Evolutionary conservation across 805 yeast genomes (phyloP).

Genomic region (Candida boleticola): DNA sequence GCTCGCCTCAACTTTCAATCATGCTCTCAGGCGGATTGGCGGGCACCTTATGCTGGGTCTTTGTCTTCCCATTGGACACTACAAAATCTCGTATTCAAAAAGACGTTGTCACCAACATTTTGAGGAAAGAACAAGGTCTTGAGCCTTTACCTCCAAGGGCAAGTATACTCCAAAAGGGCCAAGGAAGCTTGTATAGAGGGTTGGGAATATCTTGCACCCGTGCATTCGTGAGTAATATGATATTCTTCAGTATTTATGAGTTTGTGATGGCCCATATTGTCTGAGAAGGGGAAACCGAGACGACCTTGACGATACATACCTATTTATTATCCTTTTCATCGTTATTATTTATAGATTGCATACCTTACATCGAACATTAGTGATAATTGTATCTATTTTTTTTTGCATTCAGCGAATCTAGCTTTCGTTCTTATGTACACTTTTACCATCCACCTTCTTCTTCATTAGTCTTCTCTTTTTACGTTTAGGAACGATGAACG

Average conservation of each 20-base stretch:
- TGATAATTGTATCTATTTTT: not conserved
- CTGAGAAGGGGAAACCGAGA: no score
- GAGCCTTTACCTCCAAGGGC: constrained; percentile 34
- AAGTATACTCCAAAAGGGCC: constrained; percentile 30
- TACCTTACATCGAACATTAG: no score
- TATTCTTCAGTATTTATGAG: constrained; percentile 73
- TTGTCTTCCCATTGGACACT: constrained; percentile 80
- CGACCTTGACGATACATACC: no score
- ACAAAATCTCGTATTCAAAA: constrained; percentile 72
- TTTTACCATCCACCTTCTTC: not conserved
- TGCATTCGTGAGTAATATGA: constrained; percentile 70
- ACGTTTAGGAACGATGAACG: constrained; percentile 1
- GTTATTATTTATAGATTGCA: not conserved
- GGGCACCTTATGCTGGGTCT: constrained; percentile 72
- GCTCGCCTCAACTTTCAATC: constrained; percentile 27
- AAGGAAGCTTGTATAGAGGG: constrained; percentile 65
- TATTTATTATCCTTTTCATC: constrained; percentile 1
- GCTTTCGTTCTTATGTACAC: no score
- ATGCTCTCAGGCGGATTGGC: constrained; percentile 73
- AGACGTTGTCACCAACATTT: constrained; percentile 67
- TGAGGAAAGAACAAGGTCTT: constrained; percentile 48
- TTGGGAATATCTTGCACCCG: constrained; percentile 72
- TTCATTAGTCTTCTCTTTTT: constrained; percentile 1
- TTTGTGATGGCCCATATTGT: constrained; percentile 51
- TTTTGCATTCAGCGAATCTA: no score